Evolutionary conservation across 2,329 filamentous ascomycete species (phyloP), one percentile per base, ranked within the genome.

Genomic region (Aureobasidium subglaciale): DNA sequence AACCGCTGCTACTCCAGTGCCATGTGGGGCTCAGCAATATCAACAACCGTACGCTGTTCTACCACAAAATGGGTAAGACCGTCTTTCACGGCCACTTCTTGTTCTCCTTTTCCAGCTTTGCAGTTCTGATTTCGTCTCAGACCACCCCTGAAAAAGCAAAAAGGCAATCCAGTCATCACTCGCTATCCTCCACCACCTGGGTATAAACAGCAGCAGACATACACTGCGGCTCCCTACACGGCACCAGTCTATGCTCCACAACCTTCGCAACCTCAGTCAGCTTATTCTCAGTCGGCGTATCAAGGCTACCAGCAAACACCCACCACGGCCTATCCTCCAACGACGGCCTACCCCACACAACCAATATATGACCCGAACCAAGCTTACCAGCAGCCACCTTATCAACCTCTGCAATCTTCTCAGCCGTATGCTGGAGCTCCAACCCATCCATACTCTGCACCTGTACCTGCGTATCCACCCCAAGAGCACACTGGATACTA

Each of bases 101-200:
- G 25, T 18, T 53, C 15, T 32, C 27, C 13, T 48, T 16, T 37
- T 43, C 20, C 8, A 25, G 34, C 50, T 40, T 20, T 8, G 9
- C 52, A 55, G 37, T 37, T 24, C 37, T 49, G 42, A 56, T 49
- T n/a, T 42, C 15, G 58, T 34, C 67, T 62, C 56, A 62, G 63
- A 15, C 66, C 67, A 15, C 65, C 70, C 15, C 59, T 64, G 2
- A 78, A 77, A 63, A 73, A 71, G 53, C 50, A 63, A 56, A 77
- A 75, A 59, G 69, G 73, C 18, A 75, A 75, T 58, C 73, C 74
- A 6, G 68, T 77, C 60, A 76, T 77, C 58, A 78, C 75, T 7
- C 68, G 72, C 29, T 78, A 77, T 64, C 72, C 75, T 46, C 75
- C 74, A 38, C 75, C 75, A 27, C 75, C 75, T 38, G 49, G 38